Percentiles rank a stretch among this genome's conserved stretches.
These are phyloP conservation scores for Daldinia grandis DNA, from an alignment of 495 filamentous ascomycete genomes.

Conservation along the genomic window DNA sequence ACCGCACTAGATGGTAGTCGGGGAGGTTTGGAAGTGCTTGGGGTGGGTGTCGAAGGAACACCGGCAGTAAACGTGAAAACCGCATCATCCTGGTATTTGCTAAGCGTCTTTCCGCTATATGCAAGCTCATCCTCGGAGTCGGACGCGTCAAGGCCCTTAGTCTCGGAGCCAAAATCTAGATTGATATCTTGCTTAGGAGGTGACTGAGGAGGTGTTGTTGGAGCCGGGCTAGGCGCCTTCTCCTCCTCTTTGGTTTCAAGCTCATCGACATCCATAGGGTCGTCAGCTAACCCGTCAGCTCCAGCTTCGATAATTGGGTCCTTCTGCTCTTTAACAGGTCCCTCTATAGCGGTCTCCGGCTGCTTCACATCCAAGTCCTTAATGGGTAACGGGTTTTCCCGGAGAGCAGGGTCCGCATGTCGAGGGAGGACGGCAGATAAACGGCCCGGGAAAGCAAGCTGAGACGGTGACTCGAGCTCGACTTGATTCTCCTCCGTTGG, in stretches of 20 bases:
- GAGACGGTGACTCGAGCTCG: slow-evolving; percentile 45
- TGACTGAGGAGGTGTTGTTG: slow-evolving; percentile 46
- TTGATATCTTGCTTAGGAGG: slow-evolving; percentile 40
- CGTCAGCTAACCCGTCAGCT: slow-evolving; percentile 45
- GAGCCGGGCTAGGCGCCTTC: slow-evolving; percentile 8
- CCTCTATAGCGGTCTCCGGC: slow-evolving; percentile 4
- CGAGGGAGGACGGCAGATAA: slow-evolving; percentile 61
- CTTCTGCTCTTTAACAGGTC: slow-evolving; percentile 13
- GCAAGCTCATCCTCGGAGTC: slow-evolving; percentile 66
- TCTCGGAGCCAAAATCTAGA: slow-evolving; percentile 46
- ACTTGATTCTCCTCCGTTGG: slow-evolving; percentile 23
- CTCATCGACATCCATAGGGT: slow-evolving; percentile 49
- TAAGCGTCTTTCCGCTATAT: slow-evolving; percentile 24
- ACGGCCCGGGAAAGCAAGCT: slow-evolving; percentile 57
- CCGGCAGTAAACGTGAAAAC: slow-evolving; percentile 32
- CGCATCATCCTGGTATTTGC: slow-evolving; percentile 35
- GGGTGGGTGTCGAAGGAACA: slow-evolving; percentile 48
- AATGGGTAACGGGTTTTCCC: slow-evolving; percentile 32
- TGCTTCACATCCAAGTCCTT: slow-evolving; percentile 17
- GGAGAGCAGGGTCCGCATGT: slow-evolving; percentile 56
- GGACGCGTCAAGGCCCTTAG: slow-evolving; percentile 53
- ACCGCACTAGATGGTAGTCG: slow-evolving; percentile 36
- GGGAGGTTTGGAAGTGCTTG: slow-evolving; percentile 42
- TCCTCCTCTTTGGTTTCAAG: slow-evolving; percentile 23
- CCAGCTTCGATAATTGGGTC: slow-evolving; percentile 45